phyloP scores from a whole-genome alignment of 495 filamentous ascomycete genomes.

The Penicillium maclennaniae region DNA sequence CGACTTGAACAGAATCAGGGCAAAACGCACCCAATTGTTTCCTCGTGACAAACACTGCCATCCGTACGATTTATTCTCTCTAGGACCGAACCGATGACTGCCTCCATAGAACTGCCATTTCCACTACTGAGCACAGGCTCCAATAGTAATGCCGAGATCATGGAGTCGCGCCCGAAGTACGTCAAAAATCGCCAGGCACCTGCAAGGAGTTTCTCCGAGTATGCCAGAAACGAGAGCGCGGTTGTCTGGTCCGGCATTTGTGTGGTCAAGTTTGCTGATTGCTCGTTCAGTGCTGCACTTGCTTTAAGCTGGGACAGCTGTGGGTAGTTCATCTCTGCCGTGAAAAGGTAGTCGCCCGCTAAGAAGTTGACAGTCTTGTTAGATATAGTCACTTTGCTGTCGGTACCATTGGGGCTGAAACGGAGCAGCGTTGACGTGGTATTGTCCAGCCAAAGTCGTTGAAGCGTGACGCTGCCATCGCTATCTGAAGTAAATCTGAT shows the following conservation, averaged over 20 bases:
- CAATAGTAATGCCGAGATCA: conserved; percentile 56
- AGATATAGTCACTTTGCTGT: conserved; percentile 27
- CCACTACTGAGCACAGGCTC: conserved; percentile 56
- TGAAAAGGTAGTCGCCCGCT: conserved; percentile 53
- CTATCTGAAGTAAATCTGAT: conserved; percentile 31
- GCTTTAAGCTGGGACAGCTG: conserved; percentile 52
- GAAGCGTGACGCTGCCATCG: conserved; percentile 43
- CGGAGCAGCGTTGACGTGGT: conserved; percentile 44
- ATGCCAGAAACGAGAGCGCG: conserved; percentile 60
- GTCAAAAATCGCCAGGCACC: conserved; percentile 66
- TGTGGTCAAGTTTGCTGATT: conserved; percentile 41
- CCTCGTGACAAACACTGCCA: conserved; percentile 60
- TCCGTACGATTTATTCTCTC: conserved; percentile 57
- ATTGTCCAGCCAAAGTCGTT: conserved; percentile 59
- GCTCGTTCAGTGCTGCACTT: conserved; percentile 45
- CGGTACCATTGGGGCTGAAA: conserved; percentile 40
- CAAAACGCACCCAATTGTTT: conserved; percentile 51
- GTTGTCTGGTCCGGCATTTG: conserved; percentile 43
- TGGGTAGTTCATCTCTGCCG: conserved; percentile 58
- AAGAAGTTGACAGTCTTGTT: conserved; percentile 44
- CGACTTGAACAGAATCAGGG: neutral
- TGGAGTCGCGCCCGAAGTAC: conserved; percentile 63
- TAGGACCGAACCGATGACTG: conserved; percentile 55
- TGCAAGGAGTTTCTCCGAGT: conserved; percentile 57
- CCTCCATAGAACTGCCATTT: conserved; percentile 53